Evolutionary conservation across 2,329 filamentous ascomycete genomes (phyloP), one percentile per base, ranked within the genome.

Genomic region (Aspergillus transmontanensis): DNA sequence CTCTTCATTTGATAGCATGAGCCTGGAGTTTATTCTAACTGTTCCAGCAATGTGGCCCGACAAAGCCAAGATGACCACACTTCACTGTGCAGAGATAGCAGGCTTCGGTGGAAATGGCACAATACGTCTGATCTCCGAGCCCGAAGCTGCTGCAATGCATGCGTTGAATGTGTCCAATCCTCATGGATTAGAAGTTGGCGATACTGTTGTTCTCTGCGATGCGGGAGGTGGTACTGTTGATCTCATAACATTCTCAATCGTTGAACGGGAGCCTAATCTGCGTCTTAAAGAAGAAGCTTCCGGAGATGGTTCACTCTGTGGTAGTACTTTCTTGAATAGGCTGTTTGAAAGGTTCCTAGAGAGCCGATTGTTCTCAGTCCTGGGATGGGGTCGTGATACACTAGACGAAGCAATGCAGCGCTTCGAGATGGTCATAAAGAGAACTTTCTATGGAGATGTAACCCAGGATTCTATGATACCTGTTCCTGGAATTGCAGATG

Each of bases 11-110:
- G 46, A 50, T 14, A 19, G 46, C 12, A 30, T 50, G 14, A n/a
- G 14, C 23, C 23, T 50, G 26, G 46, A 67, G 36, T 73, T 66
- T 34, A 66, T 71, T 16, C 69, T 76, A 23, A 76, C 72, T 1
- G 71, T 75, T 6, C 73, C 75, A 1, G 73, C 72, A 3, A 67
- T 76, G 12, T 75, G 72, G 72, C 61, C 69, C 6, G 73, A 76
- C 6, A 63, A 58, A 19, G 72, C 74, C 1, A 69, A 71, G 60
- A 58, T 43, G 16, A 28, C 46, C 30, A 70, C 63, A n/a, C 59
- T 62, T n/a, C 26, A 19, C 9, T 67, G 64, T 39, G 63, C 64
- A 9, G 57, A 64, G 53, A 61, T 59, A n/a, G 68, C 68, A 48
- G 68, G 63, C 0, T 59, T 63, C 36, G 64, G 63, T 21, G 19